phyloP scores from a whole-genome alignment of 257 asterid genomes.

The Ajuga chamaepitys region DNA sequence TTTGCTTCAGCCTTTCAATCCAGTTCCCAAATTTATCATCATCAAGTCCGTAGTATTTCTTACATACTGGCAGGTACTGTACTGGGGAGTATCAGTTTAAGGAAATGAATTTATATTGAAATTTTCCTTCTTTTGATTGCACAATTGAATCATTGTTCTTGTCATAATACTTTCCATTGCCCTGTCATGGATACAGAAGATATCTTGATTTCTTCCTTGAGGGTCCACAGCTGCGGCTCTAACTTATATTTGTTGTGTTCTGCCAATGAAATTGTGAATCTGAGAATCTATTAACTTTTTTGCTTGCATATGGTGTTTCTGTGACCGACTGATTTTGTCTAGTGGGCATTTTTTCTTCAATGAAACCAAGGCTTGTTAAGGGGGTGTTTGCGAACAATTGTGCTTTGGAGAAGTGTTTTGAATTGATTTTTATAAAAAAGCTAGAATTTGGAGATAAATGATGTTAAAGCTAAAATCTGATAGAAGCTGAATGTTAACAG shows the following conservation, averaged over 20 bases:
- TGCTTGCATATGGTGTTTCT: not conserved
- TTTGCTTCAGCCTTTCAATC: conserved; percentile 94
- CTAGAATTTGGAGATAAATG: too few species aligned
- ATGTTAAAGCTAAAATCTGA: too few species aligned
- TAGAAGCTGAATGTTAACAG: too few species aligned
- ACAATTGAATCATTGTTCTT: conserved; percentile 6
- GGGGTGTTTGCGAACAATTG: too few species aligned
- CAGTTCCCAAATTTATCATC: conserved; percentile 94
- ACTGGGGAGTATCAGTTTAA: not conserved
- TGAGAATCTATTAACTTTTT: conserved; percentile 1
- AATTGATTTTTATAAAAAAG: too few species aligned
- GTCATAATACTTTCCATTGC: not conserved
- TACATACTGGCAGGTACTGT: conserved; percentile 91
- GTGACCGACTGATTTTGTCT: not conserved
- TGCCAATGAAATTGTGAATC: not conserved
- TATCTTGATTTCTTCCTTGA: not conserved
- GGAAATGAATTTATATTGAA: not conserved
- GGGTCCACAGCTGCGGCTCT: not conserved
- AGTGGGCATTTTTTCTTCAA: too few species aligned
- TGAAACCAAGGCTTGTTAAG: too few species aligned
- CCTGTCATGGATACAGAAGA: not conserved
- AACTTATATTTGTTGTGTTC: not conserved
- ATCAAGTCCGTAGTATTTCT: conserved; percentile 94
- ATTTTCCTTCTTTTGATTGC: not conserved
- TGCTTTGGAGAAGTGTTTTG: too few species aligned